Conservation (phyloP, 306 rosid genomes). For the Inga leiocalycina region DNA sequence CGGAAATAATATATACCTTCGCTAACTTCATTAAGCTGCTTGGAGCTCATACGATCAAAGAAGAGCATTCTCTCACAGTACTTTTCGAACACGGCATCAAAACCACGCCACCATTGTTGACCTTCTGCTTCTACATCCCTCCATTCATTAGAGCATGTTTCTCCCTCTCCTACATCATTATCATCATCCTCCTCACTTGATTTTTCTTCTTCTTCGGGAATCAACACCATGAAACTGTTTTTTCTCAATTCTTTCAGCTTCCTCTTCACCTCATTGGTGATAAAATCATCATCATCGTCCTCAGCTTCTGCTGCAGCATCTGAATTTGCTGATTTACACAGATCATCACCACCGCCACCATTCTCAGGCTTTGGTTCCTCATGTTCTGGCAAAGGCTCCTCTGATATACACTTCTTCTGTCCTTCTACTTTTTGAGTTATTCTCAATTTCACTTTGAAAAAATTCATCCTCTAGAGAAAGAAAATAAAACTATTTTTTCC, state of each 20-base stretch:
- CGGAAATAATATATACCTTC: conserved; percentile 46
- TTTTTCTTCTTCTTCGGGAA: conserved; percentile 92
- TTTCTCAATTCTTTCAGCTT: conserved; percentile 92
- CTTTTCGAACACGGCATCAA: conserved; percentile 81
- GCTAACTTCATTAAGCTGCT: conserved; percentile 59
- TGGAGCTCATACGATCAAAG: conserved; percentile 75
- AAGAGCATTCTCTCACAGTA: conserved; percentile 89
- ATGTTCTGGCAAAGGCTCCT: conserved; percentile 46
- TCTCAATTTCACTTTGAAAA: conserved; percentile 74
- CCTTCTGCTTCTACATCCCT: conserved; percentile 98
- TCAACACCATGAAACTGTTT: conserved; percentile 94
- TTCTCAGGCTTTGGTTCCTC: conserved; percentile 54
- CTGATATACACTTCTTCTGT: conserved; percentile 46
- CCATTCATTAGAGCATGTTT: conserved; percentile 74
- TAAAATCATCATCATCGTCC: conserved; percentile 82
- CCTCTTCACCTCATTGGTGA: conserved; percentile 86
- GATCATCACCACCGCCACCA: conserved; percentile 44
- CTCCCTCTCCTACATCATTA: conserved; percentile 56
- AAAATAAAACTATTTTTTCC: neutral
- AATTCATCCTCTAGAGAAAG: conserved; percentile 53
- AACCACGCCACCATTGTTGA: conserved; percentile 96
- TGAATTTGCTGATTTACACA: conserved; percentile 50
- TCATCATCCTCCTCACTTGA: conserved; percentile 75
- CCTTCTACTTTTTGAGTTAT: conserved; percentile 58
- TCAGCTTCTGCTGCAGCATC: conserved; percentile 67